These are phyloP conservation scores for Cubamyces sp. DNA, from an alignment of 768 basidiomycete species.

Conservation along the genomic window DNA sequence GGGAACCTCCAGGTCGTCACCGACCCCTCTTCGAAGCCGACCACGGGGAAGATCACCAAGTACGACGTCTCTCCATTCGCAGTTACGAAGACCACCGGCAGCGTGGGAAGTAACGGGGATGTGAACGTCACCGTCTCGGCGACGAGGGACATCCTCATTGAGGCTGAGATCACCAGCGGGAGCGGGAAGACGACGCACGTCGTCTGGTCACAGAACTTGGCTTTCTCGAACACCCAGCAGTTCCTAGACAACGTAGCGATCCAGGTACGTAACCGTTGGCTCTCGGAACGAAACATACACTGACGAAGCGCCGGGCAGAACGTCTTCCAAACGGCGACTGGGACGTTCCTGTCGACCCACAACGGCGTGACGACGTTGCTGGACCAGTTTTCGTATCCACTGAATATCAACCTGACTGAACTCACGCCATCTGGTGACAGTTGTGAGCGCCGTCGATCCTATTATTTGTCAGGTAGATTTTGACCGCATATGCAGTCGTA, in stretches of 20 bases:
- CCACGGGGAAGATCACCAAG: slow-evolving; percentile 66
- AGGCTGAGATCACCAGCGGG: slow-evolving; percentile 62
- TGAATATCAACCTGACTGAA: slow-evolving; percentile 46
- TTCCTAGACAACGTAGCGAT: slow-evolving; percentile 51
- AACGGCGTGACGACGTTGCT: slow-evolving; percentile 45
- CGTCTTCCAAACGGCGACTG: slow-evolving; percentile 53
- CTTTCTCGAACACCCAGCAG: slow-evolving; percentile 65
- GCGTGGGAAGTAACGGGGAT: slow-evolving; percentile 44
- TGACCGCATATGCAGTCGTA: slow-evolving; percentile 42
- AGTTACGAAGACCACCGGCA: slow-evolving; percentile 50
- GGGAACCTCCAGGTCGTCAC: slow-evolving; percentile 69
- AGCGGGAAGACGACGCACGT: slow-evolving; percentile 61
- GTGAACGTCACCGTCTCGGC: slow-evolving; percentile 68
- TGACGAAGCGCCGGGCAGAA: slow-evolving; percentile 38
- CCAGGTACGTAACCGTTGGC: slow-evolving; percentile 38
- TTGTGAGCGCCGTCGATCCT: slow-evolving; percentile 30
- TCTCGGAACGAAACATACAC: neutral
- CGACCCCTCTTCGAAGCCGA: slow-evolving; percentile 63
- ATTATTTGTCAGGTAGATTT: neutral
- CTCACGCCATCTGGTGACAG: slow-evolving; percentile 38
- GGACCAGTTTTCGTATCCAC: slow-evolving; percentile 60
- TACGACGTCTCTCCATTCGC: slow-evolving; percentile 66
- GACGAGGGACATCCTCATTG: slow-evolving; percentile 58
- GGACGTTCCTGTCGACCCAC: slow-evolving; percentile 52
- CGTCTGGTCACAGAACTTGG: slow-evolving; percentile 61